phyloP scores from a whole-genome alignment of 768 basidiomycete species.

The Trametes cubensis region DNA sequence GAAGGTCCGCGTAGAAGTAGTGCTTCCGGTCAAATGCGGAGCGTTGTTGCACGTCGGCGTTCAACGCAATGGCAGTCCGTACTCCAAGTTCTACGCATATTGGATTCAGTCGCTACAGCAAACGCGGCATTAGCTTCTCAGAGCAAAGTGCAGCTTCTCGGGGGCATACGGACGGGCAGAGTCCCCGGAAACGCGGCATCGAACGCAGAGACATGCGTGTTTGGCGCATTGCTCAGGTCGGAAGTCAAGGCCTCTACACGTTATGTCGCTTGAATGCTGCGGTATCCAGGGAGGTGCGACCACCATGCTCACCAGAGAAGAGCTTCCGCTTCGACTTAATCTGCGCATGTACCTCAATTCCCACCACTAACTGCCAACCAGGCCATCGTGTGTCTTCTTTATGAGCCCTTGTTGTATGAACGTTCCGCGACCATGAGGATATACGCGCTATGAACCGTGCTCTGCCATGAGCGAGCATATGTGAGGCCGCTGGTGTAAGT shows the following conservation, averaged over 20 bases:
- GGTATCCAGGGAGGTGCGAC: slow-evolving; percentile 4
- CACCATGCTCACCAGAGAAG: slow-evolving; percentile 65
- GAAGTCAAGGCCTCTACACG: slow-evolving; percentile 44
- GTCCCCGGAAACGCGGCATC: slow-evolving; percentile 96
- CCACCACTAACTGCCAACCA: slow-evolving; percentile 88
- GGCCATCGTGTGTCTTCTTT: slow-evolving; percentile 57
- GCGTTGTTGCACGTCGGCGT: slow-evolving; percentile 59
- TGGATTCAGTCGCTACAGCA: slow-evolving; percentile 56
- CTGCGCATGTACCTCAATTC: slow-evolving; percentile 95
- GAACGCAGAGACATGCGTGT: slow-evolving; percentile 72
- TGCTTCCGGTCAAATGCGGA: slow-evolving; percentile 97
- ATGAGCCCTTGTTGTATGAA: slow-evolving; percentile 16
- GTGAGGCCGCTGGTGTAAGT: slow-evolving; percentile 2
- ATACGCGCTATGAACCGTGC: slow-evolving; percentile 12
- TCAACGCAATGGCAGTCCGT: slow-evolving; percentile 78
- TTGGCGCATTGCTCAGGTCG: slow-evolving; percentile 57
- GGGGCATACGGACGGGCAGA: slow-evolving; percentile 65
- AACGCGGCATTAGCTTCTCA: slow-evolving; percentile 9
- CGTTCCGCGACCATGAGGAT: slow-evolving; percentile 5
- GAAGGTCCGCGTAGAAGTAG: slow-evolving; percentile 96
- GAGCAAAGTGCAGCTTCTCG: neutral
- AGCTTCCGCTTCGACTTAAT: slow-evolving; percentile 86
- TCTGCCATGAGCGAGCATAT: slow-evolving; percentile 26
- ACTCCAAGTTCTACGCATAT: slow-evolving; percentile 79
- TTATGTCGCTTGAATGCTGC: neutral